Evolutionary conservation across 768 basidiomycete species (phyloP).

Genomic region (Boletus sp.): DNA sequence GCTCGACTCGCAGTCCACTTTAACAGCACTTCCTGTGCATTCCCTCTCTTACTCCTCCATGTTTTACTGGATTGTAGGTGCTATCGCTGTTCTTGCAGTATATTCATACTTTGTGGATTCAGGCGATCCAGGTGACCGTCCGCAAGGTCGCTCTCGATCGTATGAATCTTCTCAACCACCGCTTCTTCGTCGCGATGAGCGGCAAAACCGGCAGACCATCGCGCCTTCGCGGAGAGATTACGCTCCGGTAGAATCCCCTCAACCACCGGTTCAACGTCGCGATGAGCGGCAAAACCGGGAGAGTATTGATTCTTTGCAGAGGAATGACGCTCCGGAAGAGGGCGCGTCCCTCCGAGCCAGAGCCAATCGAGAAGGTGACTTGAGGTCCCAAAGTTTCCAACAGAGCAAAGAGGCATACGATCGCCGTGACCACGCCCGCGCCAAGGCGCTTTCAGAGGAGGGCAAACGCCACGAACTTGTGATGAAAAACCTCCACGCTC

Average conservation of each 20-base stretch:
- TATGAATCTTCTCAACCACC: not conserved
- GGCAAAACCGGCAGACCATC: not conserved
- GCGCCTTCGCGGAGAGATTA: not conserved
- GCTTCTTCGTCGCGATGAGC: constrained; percentile 8
- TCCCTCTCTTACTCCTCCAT: not conserved
- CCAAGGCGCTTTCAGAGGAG: constrained; percentile 77
- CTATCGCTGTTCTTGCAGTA: constrained; percentile 3
- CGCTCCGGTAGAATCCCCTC: not conserved
- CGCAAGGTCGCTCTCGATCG: not conserved
- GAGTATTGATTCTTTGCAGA: not conserved
- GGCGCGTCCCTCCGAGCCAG: constrained; percentile 59
- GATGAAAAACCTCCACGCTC: constrained; percentile 74
- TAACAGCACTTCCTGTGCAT: not conserved
- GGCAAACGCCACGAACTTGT: constrained; percentile 73
- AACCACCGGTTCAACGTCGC: not conserved
- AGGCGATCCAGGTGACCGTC: constrained; percentile 3
- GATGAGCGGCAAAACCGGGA: constrained; percentile 9
- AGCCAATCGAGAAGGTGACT: constrained; percentile 76
- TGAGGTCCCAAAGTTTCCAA: constrained; percentile 64
- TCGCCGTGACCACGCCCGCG: constrained; percentile 65
- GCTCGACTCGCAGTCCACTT: not conserved
- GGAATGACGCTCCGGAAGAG: not conserved
- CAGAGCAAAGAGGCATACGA: constrained; percentile 74
- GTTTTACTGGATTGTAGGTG: constrained; percentile 14
- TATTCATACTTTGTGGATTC: constrained; percentile 8